phyloP scores from a whole-genome alignment of 306 rosid genomes.

The Lupinus albus region DNA sequence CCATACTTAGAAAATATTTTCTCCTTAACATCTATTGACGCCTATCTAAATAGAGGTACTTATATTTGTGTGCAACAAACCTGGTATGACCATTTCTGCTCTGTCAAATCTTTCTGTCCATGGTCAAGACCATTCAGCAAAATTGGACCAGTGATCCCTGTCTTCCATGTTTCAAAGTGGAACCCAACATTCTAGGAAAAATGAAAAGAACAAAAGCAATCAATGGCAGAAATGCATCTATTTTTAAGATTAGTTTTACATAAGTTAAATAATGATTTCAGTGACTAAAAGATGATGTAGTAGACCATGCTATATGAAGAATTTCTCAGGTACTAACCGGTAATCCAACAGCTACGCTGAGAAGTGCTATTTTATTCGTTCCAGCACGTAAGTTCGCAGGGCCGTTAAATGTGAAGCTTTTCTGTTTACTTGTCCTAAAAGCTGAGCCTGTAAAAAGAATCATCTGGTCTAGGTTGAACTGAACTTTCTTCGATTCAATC shows the following conservation, averaged over 20 bases:
- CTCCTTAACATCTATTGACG: neutral
- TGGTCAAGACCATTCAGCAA: conserved; percentile 69
- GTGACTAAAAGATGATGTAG: neutral
- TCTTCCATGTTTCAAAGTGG: conserved; percentile 78
- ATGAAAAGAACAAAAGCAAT: conserved; percentile 15
- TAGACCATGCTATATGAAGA: neutral
- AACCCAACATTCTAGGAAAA: conserved; percentile 67
- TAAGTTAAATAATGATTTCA: neutral
- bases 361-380: conserved; percentile 78
- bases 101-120: conserved; percentile 68
- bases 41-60: neutral
- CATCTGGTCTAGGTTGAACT: conserved; percentile 32
- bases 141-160: conserved; percentile 83
- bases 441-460: conserved; percentile 68
- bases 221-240: neutral
- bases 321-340: conserved; percentile 56
- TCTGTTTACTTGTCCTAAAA: conserved; percentile 65
- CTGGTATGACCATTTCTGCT: conserved; percentile 91
- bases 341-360: conserved; percentile 89
- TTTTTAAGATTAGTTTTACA: no score
- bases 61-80: conserved; percentile 43
- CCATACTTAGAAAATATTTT: conserved; percentile 2
- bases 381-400: conserved; percentile 72
- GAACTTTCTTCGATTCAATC: conserved; percentile 17
- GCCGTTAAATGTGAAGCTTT: conserved; percentile 70